Evolutionary conservation across 768 basidiomycete species (phyloP).

Genomic region (Lentinula lateritia): DNA sequence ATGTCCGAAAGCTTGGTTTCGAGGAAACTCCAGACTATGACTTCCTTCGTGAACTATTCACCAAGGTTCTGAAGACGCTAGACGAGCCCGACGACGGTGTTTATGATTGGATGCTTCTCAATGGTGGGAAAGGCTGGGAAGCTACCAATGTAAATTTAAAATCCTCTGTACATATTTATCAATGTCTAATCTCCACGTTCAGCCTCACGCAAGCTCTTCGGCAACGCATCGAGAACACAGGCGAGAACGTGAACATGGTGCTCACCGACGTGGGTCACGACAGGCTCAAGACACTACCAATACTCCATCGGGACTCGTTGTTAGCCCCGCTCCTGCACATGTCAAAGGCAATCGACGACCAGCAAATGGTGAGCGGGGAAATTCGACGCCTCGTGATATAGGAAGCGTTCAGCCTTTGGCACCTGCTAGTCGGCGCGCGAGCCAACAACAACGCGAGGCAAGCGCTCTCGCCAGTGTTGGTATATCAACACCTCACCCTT

Average conservation of each 20-base stretch:
- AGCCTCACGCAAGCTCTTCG: slow-evolving; percentile 51
- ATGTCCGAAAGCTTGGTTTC: slow-evolving; percentile 96
- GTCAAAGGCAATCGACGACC: slow-evolving; percentile 53
- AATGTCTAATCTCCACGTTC: slow-evolving; percentile 33
- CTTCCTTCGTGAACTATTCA: slow-evolving; percentile 91
- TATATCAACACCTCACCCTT: slow-evolving; percentile 62
- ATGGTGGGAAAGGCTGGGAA: slow-evolving; percentile 96
- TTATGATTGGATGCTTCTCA: slow-evolving; percentile 96
- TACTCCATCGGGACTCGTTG: slow-evolving; percentile 53
- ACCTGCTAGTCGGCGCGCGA: slow-evolving; percentile 60
- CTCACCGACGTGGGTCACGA: slow-evolving; percentile 46
- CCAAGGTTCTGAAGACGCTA: slow-evolving; percentile 82
- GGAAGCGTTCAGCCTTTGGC: slow-evolving; percentile 65
- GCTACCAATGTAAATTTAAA: slow-evolving; percentile 61
- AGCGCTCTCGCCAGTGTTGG: slow-evolving; percentile 31
- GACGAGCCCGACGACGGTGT: slow-evolving; percentile 89
- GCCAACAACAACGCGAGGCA: slow-evolving; percentile 48
- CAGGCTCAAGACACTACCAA: slow-evolving; percentile 51
- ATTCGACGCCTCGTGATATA: slow-evolving; percentile 42
- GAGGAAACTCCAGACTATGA: slow-evolving; percentile 98
- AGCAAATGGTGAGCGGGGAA: slow-evolving; percentile 39
- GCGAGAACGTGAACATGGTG: slow-evolving; percentile 44
- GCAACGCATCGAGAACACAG: slow-evolving; percentile 57
- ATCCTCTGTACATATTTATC: slow-evolving; percentile 4
- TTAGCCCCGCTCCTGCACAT: slow-evolving; percentile 62